Base-by-base conservation (phyloP, 2,329 filamentous ascomycete species). In the Alternaria solani region DNA sequence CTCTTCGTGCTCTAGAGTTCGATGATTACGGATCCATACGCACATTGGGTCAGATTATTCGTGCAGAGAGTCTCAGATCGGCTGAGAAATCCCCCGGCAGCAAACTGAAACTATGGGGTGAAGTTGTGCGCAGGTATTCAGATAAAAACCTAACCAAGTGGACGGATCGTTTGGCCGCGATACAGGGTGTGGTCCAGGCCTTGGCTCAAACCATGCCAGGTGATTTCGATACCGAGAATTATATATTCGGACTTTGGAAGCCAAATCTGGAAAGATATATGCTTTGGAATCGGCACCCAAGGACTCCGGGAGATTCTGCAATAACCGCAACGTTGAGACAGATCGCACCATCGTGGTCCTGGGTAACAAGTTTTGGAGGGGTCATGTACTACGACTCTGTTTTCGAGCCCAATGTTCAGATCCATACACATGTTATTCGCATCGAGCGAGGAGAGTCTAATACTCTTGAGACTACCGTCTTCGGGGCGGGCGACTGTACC, bases 141-240 rank as follows among this genome's bases (percentile, higher is more conserved):
- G 42, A 14, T 12, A 38, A 28, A 1, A 39, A 20, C 16, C 25
- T 55, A 6, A 44, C 28, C 23, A 39, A 14, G 23, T 55, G 52
- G 52, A 55, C 52, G 14, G 52, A 55, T 42, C 52, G 52, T 16
- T 39, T 55, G n/a, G 52, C 52, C 6, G 52, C 42, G 7, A 55
- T 38, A 55, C 42, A 55, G 9, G 52, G 52, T 6, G 52, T 55
- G 5, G 52, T 46, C 4, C 23, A 46, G 18, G 41, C 14, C 8
- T 47, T 55, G 3, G 25, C 30, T 4, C 38, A 55, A 38, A 5
- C 20, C 26, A 47, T 46, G 16, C 52, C 52, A 2, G 42, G 47
- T 20, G 12, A 46, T n/a, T 55, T 55, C 25, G 20, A 16, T 9
- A 26, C 18, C 2, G 30, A 8, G 5, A 42, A 55, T n/a, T 55